Percentiles rank a stretch among this genome's conserved stretches.
phyloP scores from a whole-genome alignment of 345 rosid species.

The Eucalyptus urophylla region DNA sequence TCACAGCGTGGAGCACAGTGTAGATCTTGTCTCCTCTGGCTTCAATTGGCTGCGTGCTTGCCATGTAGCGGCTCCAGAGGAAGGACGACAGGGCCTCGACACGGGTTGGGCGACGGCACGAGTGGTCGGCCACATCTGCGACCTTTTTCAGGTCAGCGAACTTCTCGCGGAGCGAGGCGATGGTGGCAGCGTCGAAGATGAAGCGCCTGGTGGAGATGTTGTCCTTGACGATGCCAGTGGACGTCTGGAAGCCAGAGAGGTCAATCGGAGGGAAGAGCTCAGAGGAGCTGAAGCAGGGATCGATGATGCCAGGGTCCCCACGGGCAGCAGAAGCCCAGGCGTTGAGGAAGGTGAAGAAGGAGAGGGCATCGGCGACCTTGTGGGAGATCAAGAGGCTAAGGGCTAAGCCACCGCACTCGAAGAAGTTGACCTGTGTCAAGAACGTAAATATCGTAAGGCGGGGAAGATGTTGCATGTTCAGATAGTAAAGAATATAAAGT shows the following conservation, averaged over 20 bases:
- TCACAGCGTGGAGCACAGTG: conserved; percentile 1
- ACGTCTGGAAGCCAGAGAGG: neutral
- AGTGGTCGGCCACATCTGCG: neutral
- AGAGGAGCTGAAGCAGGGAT: conserved; percentile 16
- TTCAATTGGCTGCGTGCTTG: neutral
- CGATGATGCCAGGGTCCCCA: neutral
- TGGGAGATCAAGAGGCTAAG: conserved; percentile 19
- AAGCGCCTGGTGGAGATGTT: conserved; percentile 20
- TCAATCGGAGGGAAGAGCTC: conserved; percentile 25
- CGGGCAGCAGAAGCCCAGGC: conserved; percentile 10
- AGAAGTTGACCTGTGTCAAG: conserved; percentile 1
- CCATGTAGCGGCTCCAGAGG: conserved; percentile 5
- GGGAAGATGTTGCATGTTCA: neutral
- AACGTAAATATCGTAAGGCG: neutral
- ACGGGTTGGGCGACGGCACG: neutral
- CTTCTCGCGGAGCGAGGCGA: conserved; percentile 11
- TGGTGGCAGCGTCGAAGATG: conserved; percentile 8
- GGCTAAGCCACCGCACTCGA: conserved; percentile 33
- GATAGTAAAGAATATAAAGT: neutral
- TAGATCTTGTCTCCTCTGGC: neutral
- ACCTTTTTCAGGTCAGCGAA: neutral
- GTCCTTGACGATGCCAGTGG: conserved; percentile 9
- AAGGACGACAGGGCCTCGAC: conserved; percentile 3
- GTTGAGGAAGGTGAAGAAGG: conserved; percentile 17
- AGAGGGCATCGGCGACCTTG: conserved; percentile 24